These are phyloP conservation scores for Aphanomyces stellatus DNA, from an alignment of 352 stramenopile genomes.

Conservation along the genomic window DNA sequence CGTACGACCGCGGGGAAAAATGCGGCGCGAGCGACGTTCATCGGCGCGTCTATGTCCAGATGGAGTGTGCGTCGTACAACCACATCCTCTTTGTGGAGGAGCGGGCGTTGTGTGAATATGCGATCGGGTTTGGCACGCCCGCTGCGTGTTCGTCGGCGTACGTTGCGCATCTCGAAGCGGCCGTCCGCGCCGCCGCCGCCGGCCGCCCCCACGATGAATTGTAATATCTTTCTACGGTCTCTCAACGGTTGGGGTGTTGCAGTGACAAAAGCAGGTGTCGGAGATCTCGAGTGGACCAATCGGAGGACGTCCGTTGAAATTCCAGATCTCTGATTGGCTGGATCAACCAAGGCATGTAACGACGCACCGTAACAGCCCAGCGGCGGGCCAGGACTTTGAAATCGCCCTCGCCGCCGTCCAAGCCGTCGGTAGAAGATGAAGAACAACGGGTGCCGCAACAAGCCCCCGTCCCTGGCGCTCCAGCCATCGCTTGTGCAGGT, in stretches of 20 bases:
- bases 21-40: background rate
- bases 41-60: background rate
- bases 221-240: too few species aligned
- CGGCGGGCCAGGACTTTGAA: too few species aligned
- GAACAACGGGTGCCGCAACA: background rate
- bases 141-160: slow-evolving; percentile 7
- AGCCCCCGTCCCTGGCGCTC: background rate
- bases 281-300: too few species aligned
- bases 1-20: slow-evolving; percentile 1
- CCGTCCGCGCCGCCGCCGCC: background rate
- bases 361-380: too few species aligned
- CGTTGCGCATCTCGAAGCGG: background rate
- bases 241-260: too few species aligned
- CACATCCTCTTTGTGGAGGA: slow-evolving; percentile 15
- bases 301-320: too few species aligned
- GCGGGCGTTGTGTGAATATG: slow-evolving; percentile 5
- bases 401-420: too few species aligned
- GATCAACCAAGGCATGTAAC: too few species aligned
- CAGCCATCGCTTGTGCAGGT: slow-evolving; percentile 17
- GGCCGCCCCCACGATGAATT: slow-evolving; percentile 21
- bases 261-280: too few species aligned
- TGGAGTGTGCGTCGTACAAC: slow-evolving; percentile 11
- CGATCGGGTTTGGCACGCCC: slow-evolving; percentile 16
- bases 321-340: too few species aligned
- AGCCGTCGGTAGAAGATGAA: too few species aligned